phyloP scores from a whole-genome alignment of 1,284 basidiomycete genomes.

The Athelia psychrophila region DNA sequence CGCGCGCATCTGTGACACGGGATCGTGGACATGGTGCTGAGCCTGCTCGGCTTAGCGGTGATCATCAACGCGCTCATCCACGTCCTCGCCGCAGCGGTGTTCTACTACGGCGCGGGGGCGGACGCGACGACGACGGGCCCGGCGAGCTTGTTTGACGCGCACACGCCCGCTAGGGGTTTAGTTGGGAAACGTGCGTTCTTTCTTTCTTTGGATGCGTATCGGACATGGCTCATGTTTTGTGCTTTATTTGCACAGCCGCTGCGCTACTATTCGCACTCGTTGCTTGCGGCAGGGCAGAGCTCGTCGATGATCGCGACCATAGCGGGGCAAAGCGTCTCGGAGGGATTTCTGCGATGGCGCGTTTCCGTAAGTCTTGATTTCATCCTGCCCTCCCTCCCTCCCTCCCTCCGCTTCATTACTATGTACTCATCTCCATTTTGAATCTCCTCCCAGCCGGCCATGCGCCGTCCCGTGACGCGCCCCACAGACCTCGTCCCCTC shows the following conservation, averaged over 20 bases:
- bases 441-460: conserved; percentile 52
- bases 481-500: conserved; percentile 74
- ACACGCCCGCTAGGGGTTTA: conserved; percentile 53
- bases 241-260: conserved; percentile 40
- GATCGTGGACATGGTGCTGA: conserved; percentile 62
- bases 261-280: conserved; percentile 73
- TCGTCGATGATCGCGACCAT: conserved; percentile 83
- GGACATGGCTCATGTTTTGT: no score
- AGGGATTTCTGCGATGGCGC: conserved; percentile 84
- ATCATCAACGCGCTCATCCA: conserved; percentile 68
- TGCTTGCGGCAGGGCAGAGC: conserved; percentile 77
- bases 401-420: no score
- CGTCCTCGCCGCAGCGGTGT: conserved; percentile 19
- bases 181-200: conserved; percentile 54
- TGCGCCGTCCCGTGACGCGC: conserved; percentile 73
- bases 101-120: conserved; percentile 42
- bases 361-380: conserved; percentile 50
- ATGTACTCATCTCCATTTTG: no score
- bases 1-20: conserved; percentile 78
- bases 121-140: conserved; percentile 26
- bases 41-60: conserved; percentile 74
- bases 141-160: conserved; percentile 68
- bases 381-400: no score
- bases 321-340: conserved; percentile 79
- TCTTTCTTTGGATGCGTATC: no score